Conservation (phyloP, 768 basidiomycete species). For the Termitomyces sp. region DNA sequence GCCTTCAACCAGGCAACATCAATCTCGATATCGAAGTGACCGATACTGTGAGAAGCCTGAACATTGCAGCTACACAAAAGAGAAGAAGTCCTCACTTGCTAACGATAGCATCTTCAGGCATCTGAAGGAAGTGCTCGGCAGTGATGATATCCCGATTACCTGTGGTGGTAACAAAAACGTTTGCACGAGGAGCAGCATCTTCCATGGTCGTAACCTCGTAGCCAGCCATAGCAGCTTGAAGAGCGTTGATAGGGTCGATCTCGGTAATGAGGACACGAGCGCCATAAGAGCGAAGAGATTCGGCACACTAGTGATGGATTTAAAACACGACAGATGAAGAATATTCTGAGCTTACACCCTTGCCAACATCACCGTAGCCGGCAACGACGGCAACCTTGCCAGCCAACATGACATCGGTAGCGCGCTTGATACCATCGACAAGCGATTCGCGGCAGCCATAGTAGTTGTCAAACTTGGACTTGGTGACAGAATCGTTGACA, state of each 20-base stretch:
- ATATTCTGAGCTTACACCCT: conserved; percentile 70
- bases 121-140: conserved; percentile 82
- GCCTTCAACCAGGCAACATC: conserved; percentile 98
- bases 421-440: conserved; percentile 99
- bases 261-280: conserved; percentile 95
- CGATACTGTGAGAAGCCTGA: conserved; percentile 48
- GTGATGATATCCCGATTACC: conserved; percentile 99
- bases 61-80: not conserved
- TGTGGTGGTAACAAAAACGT: conserved; percentile 97
- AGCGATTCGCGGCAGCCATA: conserved; percentile 99
- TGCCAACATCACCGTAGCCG: conserved; percentile 98
- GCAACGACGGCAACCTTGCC: conserved; percentile 99
- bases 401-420: conserved; percentile 99
- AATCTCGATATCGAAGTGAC: conserved; percentile 86
- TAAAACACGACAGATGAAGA: not conserved
- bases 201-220: conserved; percentile 99
- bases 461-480: conserved; percentile 99
- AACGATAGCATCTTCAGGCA: conserved; percentile 99
- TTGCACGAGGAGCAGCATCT: conserved; percentile 82
- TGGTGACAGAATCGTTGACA: conserved; percentile 99
- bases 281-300: conserved; percentile 96
- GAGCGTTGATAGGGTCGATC: conserved; percentile 99
- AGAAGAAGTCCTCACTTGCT: conserved; percentile 65
- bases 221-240: conserved; percentile 99
- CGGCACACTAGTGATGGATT: conserved; percentile 75